Evolutionary conservation across 352 stramenopile species (phyloP).

Genomic region (Phytophthora gonapodyides): DNA sequence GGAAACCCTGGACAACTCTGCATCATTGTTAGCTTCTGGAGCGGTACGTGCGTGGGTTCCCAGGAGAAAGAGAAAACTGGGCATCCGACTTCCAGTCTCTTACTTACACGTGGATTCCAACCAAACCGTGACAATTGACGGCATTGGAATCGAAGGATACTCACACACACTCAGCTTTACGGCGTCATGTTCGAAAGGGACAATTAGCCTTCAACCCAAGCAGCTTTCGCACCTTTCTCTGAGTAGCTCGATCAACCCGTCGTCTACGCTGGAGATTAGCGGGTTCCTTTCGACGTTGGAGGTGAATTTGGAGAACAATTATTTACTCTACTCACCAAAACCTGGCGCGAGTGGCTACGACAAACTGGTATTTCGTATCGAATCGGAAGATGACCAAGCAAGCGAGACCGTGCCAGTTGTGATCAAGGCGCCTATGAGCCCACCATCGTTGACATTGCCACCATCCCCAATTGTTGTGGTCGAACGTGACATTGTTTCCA

Average conservation of each 20-base stretch:
- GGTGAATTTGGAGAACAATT: constrained; percentile 1
- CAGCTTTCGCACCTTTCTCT: neutral
- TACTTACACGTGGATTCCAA: constrained; percentile 18
- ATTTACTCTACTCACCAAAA: constrained; percentile 21
- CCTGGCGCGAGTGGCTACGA: constrained; percentile 15
- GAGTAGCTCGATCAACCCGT: neutral
- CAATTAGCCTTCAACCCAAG: constrained; percentile 12
- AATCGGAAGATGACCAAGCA: constrained; percentile 17
- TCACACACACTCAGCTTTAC: constrained; percentile 16
- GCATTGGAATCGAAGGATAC: constrained; percentile 21
- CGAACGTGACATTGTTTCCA: constrained; percentile 7
- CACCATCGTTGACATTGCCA: constrained; percentile 16
- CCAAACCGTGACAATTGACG: constrained; percentile 12
- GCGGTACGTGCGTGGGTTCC: constrained; percentile 2
- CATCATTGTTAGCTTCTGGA: constrained; percentile 14
- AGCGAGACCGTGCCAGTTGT: constrained; percentile 17
- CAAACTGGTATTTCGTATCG: constrained; percentile 15
- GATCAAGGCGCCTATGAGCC: constrained; percentile 11
- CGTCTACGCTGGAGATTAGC: constrained; percentile 9
- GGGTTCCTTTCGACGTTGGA: constrained; percentile 16
- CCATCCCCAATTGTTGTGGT: constrained; percentile 15
- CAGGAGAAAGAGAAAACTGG: constrained; percentile 15
- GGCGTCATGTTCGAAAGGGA: constrained; percentile 11
- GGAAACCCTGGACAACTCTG: constrained; percentile 8
- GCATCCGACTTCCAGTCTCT: constrained; percentile 21